Evolutionary conservation across 176 grass and related monocot genomes (phyloP).

Genomic region (Avena sativa): DNA sequence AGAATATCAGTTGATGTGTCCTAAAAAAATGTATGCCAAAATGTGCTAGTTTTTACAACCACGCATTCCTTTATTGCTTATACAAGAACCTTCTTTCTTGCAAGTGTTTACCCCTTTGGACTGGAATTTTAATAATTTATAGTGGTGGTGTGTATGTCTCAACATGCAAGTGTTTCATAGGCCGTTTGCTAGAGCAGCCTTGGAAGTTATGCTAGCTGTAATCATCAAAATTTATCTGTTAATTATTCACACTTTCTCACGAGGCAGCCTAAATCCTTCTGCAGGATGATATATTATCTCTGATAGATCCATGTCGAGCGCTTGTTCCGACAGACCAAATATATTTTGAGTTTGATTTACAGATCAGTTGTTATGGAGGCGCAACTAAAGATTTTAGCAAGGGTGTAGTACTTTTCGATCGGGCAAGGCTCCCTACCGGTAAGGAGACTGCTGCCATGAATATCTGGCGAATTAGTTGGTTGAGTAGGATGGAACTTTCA

Average conservation of each 20-base stretch:
- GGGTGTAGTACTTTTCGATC: background rate
- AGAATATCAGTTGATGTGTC: background rate
- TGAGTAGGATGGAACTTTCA: background rate
- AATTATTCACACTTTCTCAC: background rate
- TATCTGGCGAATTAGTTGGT: background rate
- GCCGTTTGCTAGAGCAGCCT: background rate
- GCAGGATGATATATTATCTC: background rate
- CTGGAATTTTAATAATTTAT: background rate
- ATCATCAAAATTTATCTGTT: background rate
- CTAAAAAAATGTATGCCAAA: background rate
- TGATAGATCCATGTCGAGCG: conserved; percentile 9
- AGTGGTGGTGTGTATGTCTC: background rate
- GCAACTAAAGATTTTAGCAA: background rate
- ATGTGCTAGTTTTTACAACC: background rate
- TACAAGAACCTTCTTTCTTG: background rate
- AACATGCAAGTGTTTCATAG: background rate
- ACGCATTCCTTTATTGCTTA: too few species aligned
- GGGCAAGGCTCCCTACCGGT: background rate
- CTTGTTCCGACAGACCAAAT: background rate
- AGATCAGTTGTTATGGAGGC: background rate
- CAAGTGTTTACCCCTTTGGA: background rate
- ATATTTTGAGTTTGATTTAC: conserved; percentile 10
- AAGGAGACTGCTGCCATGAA: background rate
- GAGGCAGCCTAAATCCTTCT: background rate
- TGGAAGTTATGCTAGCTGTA: background rate